Base-by-base conservation (phyloP, 306 rosid genomes). In the Nissolia schottii region DNA sequence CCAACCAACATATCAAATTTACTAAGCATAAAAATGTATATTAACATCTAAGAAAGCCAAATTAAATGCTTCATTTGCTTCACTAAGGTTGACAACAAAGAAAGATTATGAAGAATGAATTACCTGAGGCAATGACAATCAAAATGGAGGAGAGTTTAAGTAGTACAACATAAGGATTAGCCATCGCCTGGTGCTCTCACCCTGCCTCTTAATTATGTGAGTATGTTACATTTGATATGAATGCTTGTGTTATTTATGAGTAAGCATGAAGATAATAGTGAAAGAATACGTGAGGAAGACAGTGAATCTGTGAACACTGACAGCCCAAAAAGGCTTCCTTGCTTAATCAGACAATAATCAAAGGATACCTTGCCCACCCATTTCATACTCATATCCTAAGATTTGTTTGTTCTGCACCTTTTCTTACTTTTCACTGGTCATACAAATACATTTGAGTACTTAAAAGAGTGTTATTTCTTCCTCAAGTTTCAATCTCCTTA, bases 221-320 rank as follows among this genome's bases (percentile, higher is more conserved):
- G 20, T 73, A 40, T 67, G 67, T 65, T 61, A 66, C 64, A 74
- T 20, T 73, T 60, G 70, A 56, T 24, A 48, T 56, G 70, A 50
- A 10, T 61, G 66, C 50, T 7, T 53, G 74, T 7, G 59, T 28
- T 73, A 66, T 60, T 31, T 77, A 77, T 46, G 63, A 46, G 58
- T 70, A 27, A 46, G 69, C 19, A 24, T 28, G 24, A 56, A 80
- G 61, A 10, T 59, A 45, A 57, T 28, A 14, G 48, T 43, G 64
- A 41, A 68, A 77, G 85, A 77, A 82, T 82, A 59, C 80, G 74
- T 82, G 86, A 51, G 53, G 79, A 41, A 77, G 77, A 64, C 81
- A 66, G 64, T 77, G 76, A 77, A 68, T 77, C 61, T 67, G 20
- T 34, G 63, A 67, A 27, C 19, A 49, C 38, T 64, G 56, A 71